Base-by-base conservation (phyloP, 345 rosid species). In the Aquilaria yunnanensis region DNA sequence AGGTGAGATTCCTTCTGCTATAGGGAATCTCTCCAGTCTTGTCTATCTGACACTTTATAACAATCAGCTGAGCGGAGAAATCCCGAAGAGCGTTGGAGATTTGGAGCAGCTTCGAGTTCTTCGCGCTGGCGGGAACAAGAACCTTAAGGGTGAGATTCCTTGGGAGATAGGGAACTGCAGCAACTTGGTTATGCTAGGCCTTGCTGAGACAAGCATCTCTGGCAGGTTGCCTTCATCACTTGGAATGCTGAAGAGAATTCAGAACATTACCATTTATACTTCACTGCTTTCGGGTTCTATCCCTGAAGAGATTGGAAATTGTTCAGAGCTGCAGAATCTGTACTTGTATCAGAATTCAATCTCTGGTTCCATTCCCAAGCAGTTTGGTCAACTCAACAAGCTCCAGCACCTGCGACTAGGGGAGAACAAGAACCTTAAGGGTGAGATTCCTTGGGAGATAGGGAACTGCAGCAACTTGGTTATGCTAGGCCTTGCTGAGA, bases 391-490 rank as follows among this genome's bases (percentile, higher is more conserved):
- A 12, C 77, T 90, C 72, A 80, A 71, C 51, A 75, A 60, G 69
- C 79, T 94, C 0, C 58, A 88, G 64, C 74, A 77, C 62, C 66
- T 94, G 59, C 80, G 97, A 59, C 91, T 86, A 0, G 99, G 99
- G 6, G 99, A 97, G 56, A 94, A 94, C 67, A 87, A 86, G 68
- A 88, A 94, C 67, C 74, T 94, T 0, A 81, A 79, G 59, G 99
- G 99, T 11, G 89, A 86, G 84, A 75, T 90, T 67, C 96, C 97
- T 32, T 61, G 64, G 83, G 96, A 90, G 85, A 90, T 94, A 51
- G 97, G 96, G 1, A 86, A 86, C 63, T 94, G 97, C 84, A 80
- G 73, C 69, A 79, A 68, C 67, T 79, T 94, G 78, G 84, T 86
- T n/a, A 78, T 86, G 56, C 70, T 94, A 70, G 99, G 95, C 57